Evolutionary conservation across 768 basidiomycete species (phyloP).

Genomic region (Naematelia encephala): DNA sequence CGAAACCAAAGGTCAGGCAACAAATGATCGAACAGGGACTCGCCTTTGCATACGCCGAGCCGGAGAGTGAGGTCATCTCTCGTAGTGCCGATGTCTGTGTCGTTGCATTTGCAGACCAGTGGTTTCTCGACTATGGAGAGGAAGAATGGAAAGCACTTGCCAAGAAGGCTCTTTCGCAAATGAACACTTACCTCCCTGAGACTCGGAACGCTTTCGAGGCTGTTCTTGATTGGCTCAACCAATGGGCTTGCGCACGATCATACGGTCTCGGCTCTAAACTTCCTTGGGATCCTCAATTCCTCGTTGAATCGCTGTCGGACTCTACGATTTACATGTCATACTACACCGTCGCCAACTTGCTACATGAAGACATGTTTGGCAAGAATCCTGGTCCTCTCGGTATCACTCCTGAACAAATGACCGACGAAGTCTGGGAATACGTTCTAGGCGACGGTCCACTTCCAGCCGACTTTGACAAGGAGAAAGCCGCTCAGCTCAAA

Average conservation of each 20-base stretch:
- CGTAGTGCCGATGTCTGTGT: conserved; percentile 96
- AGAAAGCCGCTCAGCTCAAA: conserved; percentile 78
- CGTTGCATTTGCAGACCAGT: conserved; percentile 96
- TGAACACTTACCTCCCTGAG: conserved; percentile 89
- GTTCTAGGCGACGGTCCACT: conserved; percentile 62
- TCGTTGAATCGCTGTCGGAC: conserved; percentile 94
- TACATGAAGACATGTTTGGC: conserved; percentile 82
- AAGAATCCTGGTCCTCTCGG: conserved; percentile 73
- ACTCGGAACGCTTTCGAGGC: conserved; percentile 89
- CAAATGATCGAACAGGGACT: conserved; percentile 71
- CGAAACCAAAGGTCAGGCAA: conserved; percentile 82
- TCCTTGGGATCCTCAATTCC: conserved; percentile 94
- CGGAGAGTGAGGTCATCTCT: conserved; percentile 83
- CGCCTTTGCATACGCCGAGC: conserved; percentile 91
- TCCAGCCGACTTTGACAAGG: conserved; percentile 64
- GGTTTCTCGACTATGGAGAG: conserved; percentile 98
- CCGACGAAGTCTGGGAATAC: conserved; percentile 97
- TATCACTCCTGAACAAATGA: conserved; percentile 86
- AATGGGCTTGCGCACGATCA: conserved; percentile 99
- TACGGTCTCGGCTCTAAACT: conserved; percentile 93
- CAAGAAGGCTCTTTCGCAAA: conserved; percentile 68
- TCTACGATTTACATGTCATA: conserved; percentile 99
- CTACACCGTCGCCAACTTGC: conserved; percentile 86
- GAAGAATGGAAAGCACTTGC: conserved; percentile 78
- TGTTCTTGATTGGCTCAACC: conserved; percentile 88